Evolutionary conservation across 2,329 filamentous ascomycete genomes (phyloP), one percentile per base, ranked within the genome.

Genomic region (Herpotrichia juniperi): DNA sequence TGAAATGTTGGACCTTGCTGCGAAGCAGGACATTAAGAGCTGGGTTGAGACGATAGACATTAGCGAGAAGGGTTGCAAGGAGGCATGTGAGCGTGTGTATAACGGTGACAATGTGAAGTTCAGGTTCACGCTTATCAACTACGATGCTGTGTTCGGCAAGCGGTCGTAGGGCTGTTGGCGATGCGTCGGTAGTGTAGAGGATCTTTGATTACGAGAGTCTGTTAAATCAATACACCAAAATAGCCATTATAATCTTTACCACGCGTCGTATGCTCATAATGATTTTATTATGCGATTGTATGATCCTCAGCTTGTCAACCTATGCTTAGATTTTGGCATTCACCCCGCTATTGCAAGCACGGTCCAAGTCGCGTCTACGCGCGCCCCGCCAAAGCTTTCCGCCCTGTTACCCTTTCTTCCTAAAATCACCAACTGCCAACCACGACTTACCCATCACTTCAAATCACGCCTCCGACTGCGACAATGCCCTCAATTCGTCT

Each of bases 61-160:
- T 68, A 86, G 83, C 56, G 87, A 85, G 66, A 79, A 85, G 59
- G 87, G 85, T 0, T 87, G 88, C 67, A 86, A 86, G 71, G 81
- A 91, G 76, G 89, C 85, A 0, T 83, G 91, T 16, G 81, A 86
- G 69, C 81, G 86, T 58, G 83, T 93, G 45, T 71, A 73, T 52
- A 84, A 88, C 66, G 84, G 84, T 57, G 88, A 88, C 61, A 83
- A 90, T 69, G 87, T 92, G 12, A 81, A 81, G 28, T 93, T 90
- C 69, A 80, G 90, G 34, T 87, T 90, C 64, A 90, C 88, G 0
- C 71, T 93, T 64, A 85, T 83, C 11, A 83, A 83, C 9, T 90
- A 82, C 62, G 84, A 90, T 62, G 85, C 88, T 77, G 83, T 78
- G 0, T 90, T 90, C 68, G 85, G 84, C 42, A 76, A 79, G 74